These are phyloP conservation scores for Coemansia sp. DNA, from an alignment of 192 early-diverging fungal species.

Conservation along the genomic window DNA sequence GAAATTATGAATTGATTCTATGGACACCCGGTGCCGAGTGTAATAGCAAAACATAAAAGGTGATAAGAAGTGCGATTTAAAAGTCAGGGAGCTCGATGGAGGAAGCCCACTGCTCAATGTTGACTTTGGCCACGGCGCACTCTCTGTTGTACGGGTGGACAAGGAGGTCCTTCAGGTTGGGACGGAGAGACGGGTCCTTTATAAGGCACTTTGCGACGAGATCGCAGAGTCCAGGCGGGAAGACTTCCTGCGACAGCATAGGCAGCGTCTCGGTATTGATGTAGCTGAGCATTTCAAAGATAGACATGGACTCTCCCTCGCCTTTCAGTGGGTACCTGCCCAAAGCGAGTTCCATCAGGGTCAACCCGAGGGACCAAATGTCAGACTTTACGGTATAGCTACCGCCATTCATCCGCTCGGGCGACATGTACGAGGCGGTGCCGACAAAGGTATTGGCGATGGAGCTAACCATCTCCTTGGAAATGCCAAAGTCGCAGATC, in stretches of 20 bases:
- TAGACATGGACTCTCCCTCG: conserved; percentile 67
- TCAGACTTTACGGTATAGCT: conserved; percentile 80
- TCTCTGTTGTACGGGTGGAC: conserved; percentile 59
- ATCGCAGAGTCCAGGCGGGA: conserved; percentile 73
- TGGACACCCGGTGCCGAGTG: too few species aligned
- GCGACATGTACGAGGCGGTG: conserved; percentile 83
- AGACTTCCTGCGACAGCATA: conserved; percentile 69
- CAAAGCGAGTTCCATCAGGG: conserved; percentile 77
- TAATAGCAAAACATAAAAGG: neutral
- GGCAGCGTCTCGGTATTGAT: conserved; percentile 90
- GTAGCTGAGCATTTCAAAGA: conserved; percentile 92
- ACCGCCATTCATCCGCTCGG: conserved; percentile 77
- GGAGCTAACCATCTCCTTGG: conserved; percentile 81
- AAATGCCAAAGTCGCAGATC: conserved; percentile 90
- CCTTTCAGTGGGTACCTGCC: conserved; percentile 72
- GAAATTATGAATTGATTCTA: too few species aligned
- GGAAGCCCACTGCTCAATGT: conserved; percentile 64
- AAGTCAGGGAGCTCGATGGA: conserved; percentile 31
- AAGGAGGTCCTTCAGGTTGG: conserved; percentile 66
- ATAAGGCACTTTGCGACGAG: conserved; percentile 62
- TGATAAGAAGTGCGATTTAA: neutral
- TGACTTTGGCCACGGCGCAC: conserved; percentile 58
- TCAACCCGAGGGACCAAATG: conserved; percentile 82
- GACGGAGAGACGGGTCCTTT: conserved; percentile 57
- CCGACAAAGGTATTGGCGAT: conserved; percentile 86